phyloP scores from a whole-genome alignment of 1,284 basidiomycete genomes.

The Ganoderma boninense region DNA sequence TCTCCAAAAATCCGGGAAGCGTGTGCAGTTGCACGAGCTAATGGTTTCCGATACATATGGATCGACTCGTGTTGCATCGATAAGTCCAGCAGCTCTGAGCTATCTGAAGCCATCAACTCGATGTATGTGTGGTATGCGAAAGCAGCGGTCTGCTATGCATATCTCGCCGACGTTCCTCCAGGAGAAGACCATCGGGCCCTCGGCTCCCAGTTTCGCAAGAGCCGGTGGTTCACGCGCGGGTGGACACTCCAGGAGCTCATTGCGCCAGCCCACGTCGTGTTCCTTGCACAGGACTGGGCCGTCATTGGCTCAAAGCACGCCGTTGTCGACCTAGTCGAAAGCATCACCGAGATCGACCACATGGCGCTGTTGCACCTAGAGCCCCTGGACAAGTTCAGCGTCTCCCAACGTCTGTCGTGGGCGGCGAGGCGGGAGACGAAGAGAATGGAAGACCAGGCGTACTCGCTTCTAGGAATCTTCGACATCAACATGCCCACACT shows the following conservation, averaged over 20 bases:
- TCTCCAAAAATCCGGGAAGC: not conserved
- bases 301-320: not conserved
- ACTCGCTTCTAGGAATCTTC: not conserved
- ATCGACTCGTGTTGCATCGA: slow-evolving; percentile 2
- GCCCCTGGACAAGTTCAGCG: not conserved
- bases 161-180: not conserved
- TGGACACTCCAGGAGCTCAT: not conserved
- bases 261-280: not conserved
- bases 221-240: not conserved
- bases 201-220: not conserved
- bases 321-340: not conserved
- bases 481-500: not conserved
- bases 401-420: not conserved
- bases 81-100: not conserved
- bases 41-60: not conserved
- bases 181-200: not conserved
- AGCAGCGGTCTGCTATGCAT: not conserved
- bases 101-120: not conserved
- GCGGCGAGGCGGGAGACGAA: not conserved
- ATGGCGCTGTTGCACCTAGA: not conserved
- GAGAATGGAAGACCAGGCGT: not conserved
- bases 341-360: not conserved
- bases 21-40: not conserved
- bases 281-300: not conserved
- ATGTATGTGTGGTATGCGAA: not conserved